Percentiles rank a stretch among this genome's conserved stretches.
Conservation (phyloP, 805 yeast species). For the Candida loeiensis region DNA sequence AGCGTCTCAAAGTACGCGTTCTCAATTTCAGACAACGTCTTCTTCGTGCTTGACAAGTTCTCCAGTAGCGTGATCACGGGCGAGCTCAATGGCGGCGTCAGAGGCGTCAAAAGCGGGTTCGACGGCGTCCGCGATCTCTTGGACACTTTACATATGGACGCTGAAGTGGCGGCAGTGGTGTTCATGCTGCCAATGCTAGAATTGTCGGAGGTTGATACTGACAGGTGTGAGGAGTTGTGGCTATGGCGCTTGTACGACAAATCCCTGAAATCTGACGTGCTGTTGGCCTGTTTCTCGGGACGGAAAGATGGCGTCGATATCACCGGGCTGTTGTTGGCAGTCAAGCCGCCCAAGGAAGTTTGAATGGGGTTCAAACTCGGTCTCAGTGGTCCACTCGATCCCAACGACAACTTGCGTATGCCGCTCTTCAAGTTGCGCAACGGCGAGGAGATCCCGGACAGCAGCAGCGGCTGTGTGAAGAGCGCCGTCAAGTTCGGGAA, state of each 20-base stretch:
- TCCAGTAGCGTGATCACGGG: constrained; percentile 40
- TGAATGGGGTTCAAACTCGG: constrained; percentile 15
- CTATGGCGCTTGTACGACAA: constrained; percentile 7
- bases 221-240: constrained; percentile 13
- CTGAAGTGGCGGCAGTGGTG: constrained; percentile 8
- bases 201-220: constrained; percentile 7
- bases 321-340: not conserved
- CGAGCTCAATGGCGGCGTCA: constrained; percentile 33
- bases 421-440: constrained; percentile 37
- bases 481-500: constrained; percentile 9
- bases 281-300: not conserved
- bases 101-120: constrained; percentile 23
- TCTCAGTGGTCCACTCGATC: constrained; percentile 6
- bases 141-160: constrained; percentile 7
- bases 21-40: constrained; percentile 28
- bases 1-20: constrained; percentile 33
- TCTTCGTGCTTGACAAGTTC: constrained; percentile 26
- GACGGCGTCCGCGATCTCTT: constrained; percentile 21
- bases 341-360: constrained; percentile 2
- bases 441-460: constrained; percentile 15
- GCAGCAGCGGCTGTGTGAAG: constrained; percentile 6
- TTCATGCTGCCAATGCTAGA: constrained; percentile 6
- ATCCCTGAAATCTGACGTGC: not conserved
- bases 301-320: not conserved
- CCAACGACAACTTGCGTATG: constrained; percentile 34